Conservation (phyloP, 805 yeast species). For the Cyberlindnera euphorbiae region DNA sequence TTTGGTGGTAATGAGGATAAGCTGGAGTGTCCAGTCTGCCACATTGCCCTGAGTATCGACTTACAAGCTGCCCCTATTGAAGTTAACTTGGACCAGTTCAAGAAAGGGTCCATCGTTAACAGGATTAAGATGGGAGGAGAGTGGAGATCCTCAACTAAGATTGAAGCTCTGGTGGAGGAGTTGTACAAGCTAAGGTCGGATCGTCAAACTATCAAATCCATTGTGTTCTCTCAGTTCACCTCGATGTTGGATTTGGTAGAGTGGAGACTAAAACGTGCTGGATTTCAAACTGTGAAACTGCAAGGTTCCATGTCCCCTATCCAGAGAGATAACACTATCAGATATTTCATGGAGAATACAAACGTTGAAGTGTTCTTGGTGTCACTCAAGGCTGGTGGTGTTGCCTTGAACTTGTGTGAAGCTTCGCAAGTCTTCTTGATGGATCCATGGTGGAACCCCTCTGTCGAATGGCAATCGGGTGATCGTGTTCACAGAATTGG, state of each 20-base stretch:
- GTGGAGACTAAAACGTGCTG: constrained; percentile 93
- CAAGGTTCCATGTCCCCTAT: constrained; percentile 97
- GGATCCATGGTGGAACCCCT: constrained; percentile 99
- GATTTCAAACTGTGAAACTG: constrained; percentile 87
- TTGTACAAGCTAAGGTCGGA: constrained; percentile 83
- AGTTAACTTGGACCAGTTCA: constrained; percentile 48
- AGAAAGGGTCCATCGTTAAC: constrained; percentile 73
- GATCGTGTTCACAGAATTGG: constrained; percentile 98
- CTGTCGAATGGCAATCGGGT: constrained; percentile 97
- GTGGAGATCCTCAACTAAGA: constrained; percentile 94
- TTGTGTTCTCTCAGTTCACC: constrained; percentile 96
- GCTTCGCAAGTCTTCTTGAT: constrained; percentile 93
- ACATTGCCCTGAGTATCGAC: constrained; percentile 87
- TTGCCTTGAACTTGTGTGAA: constrained; percentile 91
- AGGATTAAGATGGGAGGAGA: constrained; percentile 81
- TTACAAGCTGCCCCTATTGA: constrained; percentile 81
- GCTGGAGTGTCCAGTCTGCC: constrained; percentile 93
- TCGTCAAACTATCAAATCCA: constrained; percentile 84
- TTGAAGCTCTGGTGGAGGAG: constrained; percentile 94
- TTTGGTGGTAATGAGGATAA: constrained; percentile 54
- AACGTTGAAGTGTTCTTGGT: constrained; percentile 91
- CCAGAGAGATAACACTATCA: constrained; percentile 88
- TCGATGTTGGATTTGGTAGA: constrained; percentile 94
- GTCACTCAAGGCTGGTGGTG: constrained; percentile 98
- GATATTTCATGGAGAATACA: constrained; percentile 88